Evolutionary conservation across 108 stramenopile genomes (phyloP).

Genomic region (Seminavis robusta): DNA sequence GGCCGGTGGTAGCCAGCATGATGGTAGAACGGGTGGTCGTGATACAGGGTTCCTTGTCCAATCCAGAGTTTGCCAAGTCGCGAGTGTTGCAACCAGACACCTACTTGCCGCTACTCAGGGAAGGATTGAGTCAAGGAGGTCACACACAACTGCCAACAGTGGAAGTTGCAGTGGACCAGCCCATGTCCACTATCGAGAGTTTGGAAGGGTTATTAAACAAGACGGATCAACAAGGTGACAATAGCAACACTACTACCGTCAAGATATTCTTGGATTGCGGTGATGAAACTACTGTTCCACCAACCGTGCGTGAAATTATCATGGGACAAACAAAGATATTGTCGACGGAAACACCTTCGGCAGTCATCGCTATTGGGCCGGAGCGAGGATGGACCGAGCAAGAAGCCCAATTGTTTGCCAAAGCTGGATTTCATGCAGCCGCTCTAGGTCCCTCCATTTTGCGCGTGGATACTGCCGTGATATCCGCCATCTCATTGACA

Average conservation of each 20-base stretch:
- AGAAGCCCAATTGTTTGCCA: conserved; percentile 31
- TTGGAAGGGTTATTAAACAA: neutral
- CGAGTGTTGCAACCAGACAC: too few species aligned
- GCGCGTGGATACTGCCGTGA: conserved; percentile 42
- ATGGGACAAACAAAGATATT: conserved; percentile 3
- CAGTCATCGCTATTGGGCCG: conserved; percentile 38
- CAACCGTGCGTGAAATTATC: conserved; percentile 27
- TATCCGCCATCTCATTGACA: conserved; percentile 32
- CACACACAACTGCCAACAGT: conserved; percentile 29
- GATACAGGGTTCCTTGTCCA: too few species aligned
- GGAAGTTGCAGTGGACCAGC: conserved; percentile 25
- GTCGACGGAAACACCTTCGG: neutral
- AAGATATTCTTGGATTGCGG: conserved; percentile 51
- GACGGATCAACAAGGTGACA: neutral
- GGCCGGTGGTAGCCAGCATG: too few species aligned
- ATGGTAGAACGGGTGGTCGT: too few species aligned
- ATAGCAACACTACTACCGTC: too few species aligned
- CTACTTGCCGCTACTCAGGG: conserved; percentile 28
- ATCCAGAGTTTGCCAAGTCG: too few species aligned
- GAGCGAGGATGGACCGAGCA: conserved; percentile 49
- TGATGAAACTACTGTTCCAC: conserved; percentile 26
- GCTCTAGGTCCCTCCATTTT: conserved; percentile 36
- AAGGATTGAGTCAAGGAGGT: conserved; percentile 52
- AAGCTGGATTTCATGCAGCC: conserved; percentile 32
- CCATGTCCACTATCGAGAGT: conserved; percentile 4